Evolutionary conservation across 768 basidiomycete species (phyloP), one percentile per base, ranked within the genome.

Genomic region (Terana coerulea): DNA sequence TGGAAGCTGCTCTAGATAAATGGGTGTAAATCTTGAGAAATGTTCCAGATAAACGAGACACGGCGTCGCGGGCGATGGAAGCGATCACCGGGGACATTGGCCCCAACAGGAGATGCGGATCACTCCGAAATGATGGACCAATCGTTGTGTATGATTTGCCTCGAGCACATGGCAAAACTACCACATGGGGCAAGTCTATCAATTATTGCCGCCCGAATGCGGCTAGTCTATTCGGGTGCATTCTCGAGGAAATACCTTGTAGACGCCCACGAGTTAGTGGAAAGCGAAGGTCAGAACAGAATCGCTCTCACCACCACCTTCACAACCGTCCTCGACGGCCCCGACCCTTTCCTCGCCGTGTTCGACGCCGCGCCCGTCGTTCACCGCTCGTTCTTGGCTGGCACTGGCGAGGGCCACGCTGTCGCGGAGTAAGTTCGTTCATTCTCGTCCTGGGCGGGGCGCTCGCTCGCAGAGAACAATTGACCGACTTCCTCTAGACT

Each of bases 281-380:
- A 34, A 46, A 46, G 29, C 45, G 19, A 29, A 30, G 22, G 31
- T n/a, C 29, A 4, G 30, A 12, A 9, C 29, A 29, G 34, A 5
- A 33, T 21, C 45, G 17, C 39, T 40, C 39, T 40, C 39, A 40
- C 39, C 39, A 40, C 21, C 19, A 7, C 43, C 29, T 30, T 46
- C 45, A 46, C 45, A 21, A 44, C 46, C 35, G 31, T 47, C 46
- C 48, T 15, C 48, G 39, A 49, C 48, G 39, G 48, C 35, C 24
- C 10, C 37, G 35, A 50, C 40, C 30, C 39, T 28, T 22, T 28
- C 15, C 17, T 44, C 42, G 42, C 34, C 42, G 50, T 44, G 41
- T 33, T 30, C 50, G 50, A 51, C 50, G 31, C 15, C 24, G 12
- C 30, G n/a, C 36, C n/a, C 50, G 50, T 35, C 50, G 50, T 51